Conservation (phyloP, 257 asterid genomes). For the Eustoma russellianum region DNA sequence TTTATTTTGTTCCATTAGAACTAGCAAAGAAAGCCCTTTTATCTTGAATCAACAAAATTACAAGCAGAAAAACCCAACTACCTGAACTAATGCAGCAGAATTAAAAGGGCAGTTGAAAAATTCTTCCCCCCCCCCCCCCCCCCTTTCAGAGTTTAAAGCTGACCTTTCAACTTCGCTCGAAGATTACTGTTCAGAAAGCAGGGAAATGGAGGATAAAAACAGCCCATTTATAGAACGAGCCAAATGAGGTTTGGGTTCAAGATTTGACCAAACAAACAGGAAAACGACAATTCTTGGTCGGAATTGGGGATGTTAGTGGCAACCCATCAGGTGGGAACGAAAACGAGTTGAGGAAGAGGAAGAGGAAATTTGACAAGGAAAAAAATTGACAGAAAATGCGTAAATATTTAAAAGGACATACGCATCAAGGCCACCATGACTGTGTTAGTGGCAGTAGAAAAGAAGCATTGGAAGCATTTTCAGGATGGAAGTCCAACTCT, state of each 20-base stretch:
- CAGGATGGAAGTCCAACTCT: neutral
- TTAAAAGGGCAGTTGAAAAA: slow-evolving; percentile 12
- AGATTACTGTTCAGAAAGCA: neutral
- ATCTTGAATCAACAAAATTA: slow-evolving; percentile 5
- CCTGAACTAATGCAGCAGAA: slow-evolving; percentile 26
- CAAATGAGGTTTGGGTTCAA: slow-evolving; percentile 5
- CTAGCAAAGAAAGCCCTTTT: neutral
- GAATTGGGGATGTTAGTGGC: neutral
- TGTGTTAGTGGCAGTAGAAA: neutral
- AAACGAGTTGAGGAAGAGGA: slow-evolving; percentile 1
- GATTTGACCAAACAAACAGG: slow-evolving; percentile 15
- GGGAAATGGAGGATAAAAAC: slow-evolving; percentile 13
- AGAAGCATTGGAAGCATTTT: slow-evolving; percentile 4
- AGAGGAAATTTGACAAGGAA: neutral
- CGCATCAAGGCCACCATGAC: slow-evolving; percentile 9
- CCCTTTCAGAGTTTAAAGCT: too few species aligned
- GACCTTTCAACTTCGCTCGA: too few species aligned
- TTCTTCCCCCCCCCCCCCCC: too few species aligned
- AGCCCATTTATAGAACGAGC: slow-evolving; percentile 5
- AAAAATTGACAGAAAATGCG: too few species aligned
- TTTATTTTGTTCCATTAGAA: too few species aligned
- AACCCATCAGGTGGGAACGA: slow-evolving; percentile 1
- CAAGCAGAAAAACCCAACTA: slow-evolving; percentile 24
- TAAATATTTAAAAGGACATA: neutral
- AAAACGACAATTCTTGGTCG: slow-evolving; percentile 4